Conservation (phyloP, 345 rosid species). For the Laguncularia racemosa region DNA sequence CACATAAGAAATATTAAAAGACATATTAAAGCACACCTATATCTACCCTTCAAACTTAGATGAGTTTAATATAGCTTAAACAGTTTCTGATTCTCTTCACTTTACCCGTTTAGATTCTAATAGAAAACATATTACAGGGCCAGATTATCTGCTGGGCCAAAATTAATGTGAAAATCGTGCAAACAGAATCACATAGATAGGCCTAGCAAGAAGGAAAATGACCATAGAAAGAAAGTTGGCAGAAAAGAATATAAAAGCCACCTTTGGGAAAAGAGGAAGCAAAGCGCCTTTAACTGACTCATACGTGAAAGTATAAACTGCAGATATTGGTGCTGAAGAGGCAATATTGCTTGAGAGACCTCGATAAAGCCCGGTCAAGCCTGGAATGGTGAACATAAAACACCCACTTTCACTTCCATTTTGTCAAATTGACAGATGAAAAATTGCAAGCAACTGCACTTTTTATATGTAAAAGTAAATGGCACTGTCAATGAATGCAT, state of each 20-base stretch:
- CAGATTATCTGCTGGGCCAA: too few species aligned
- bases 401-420: neutral
- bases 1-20: too few species aligned
- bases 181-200: neutral
- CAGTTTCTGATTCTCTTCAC: too few species aligned
- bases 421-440: neutral
- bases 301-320: slow-evolving; percentile 77
- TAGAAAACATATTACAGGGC: too few species aligned
- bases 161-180: too few species aligned
- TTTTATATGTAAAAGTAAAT: too few species aligned
- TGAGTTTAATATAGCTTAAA: too few species aligned
- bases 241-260: slow-evolving; percentile 9
- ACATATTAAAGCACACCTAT: too few species aligned
- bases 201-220: slow-evolving; percentile 1
- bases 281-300: slow-evolving; percentile 78
- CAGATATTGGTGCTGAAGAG: slow-evolving; percentile 92
- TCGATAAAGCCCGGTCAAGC: slow-evolving; percentile 73
- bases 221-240: slow-evolving; percentile 5
- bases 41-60: too few species aligned
- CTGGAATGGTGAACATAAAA: slow-evolving; percentile 21
- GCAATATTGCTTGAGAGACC: slow-evolving; percentile 82
- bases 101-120: too few species aligned
- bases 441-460: too few species aligned
- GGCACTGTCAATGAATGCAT: too few species aligned
- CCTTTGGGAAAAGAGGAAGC: slow-evolving; percentile 79